These are phyloP conservation scores for Penicillium atrosanguineum DNA, from an alignment of 495 filamentous ascomycete genomes.

Conservation along the genomic window DNA sequence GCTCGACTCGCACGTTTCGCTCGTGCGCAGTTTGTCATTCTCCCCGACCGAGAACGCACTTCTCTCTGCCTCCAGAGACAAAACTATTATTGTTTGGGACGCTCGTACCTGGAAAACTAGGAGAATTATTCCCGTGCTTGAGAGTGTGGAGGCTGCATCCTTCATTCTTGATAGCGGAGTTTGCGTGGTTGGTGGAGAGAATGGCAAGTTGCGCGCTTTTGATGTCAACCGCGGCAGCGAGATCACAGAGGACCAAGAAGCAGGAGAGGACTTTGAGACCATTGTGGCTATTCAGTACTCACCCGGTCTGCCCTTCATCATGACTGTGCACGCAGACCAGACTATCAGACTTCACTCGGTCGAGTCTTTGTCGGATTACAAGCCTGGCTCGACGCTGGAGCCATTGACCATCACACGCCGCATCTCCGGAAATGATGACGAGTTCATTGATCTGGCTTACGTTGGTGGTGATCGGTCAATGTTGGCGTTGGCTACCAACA, in stretches of 20 bases:
- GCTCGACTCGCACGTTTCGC: conserved; percentile 88
- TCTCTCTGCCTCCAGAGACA: conserved; percentile 89
- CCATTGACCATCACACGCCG: conserved; percentile 59
- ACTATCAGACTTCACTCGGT: conserved; percentile 74
- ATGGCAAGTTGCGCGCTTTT: conserved; percentile 81
- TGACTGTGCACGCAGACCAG: conserved; percentile 87
- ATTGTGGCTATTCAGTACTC: conserved; percentile 71
- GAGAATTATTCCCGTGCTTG: conserved; percentile 78
- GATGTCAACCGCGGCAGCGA: conserved; percentile 71
- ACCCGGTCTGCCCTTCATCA: conserved; percentile 57
- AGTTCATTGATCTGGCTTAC: conserved; percentile 90
- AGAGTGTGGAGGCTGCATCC: conserved; percentile 78
- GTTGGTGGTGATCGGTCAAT: conserved; percentile 74
- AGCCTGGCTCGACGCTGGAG: conserved; percentile 36
- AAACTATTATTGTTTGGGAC: conserved; percentile 91
- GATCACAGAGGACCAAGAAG: conserved; percentile 67
- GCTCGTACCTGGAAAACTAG: conserved; percentile 77
- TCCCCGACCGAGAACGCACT: conserved; percentile 69
- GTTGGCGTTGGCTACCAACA: conserved; percentile 90
- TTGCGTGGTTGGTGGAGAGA: conserved; percentile 83
- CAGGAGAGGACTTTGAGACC: conserved; percentile 67
- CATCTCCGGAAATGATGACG: conserved; percentile 95
- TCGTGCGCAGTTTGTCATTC: conserved; percentile 82
- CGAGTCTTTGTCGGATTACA: conserved; percentile 34
- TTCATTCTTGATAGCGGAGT: conserved; percentile 69